Evolutionary conservation across 2,329 filamentous ascomycete genomes (phyloP), one percentile per base, ranked within the genome.

Genomic region (Fusarium sp.): DNA sequence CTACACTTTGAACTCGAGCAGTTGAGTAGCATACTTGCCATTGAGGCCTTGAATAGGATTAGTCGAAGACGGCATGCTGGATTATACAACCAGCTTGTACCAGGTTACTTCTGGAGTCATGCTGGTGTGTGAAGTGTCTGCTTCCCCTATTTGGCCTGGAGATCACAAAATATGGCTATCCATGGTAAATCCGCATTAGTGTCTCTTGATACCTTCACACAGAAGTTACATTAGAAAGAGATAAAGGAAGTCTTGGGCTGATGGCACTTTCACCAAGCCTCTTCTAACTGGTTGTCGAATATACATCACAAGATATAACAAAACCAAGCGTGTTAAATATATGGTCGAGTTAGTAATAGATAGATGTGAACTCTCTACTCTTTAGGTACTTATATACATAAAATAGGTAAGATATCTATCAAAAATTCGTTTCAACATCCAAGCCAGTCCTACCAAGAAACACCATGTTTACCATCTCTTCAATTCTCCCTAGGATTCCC

Each of bases 401-500:
- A 42, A 13, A 20, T 20, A 20, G 11, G 6, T 1, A 20, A 20
- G 16, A 4, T 20, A 20, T 40, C 5, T 13, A 2, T 13, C 2
- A 40, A 20, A 13, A 20, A 20, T 18, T 42, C 38, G 11, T 20
- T 42, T 13, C 42, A 46, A 31, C 6, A 1, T 31, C 27, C 46
- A 7, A 49, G 23, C 8, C 14, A 49, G 14, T 29, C 40, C 7
- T 29, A 16, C 11, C 11, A n/a, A 31, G 18, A n/a, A 14, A 10
- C 40, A 27, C 27, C 11, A 20, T 14, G 6, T 23, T 29, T 11
- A 16, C 7, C 2, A 29, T 20, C 20, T n/a, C 10, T n/a, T 60
- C 36, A 67, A 7, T 58, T 27, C 33, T 68, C 62, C 18, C 62
- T 68, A 11, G 51, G 34, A n/a, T 62, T 59, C 0, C 74, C 76